phyloP scores from a whole-genome alignment of 2,329 filamentous ascomycete species.

The Claviceps sorghi region DNA sequence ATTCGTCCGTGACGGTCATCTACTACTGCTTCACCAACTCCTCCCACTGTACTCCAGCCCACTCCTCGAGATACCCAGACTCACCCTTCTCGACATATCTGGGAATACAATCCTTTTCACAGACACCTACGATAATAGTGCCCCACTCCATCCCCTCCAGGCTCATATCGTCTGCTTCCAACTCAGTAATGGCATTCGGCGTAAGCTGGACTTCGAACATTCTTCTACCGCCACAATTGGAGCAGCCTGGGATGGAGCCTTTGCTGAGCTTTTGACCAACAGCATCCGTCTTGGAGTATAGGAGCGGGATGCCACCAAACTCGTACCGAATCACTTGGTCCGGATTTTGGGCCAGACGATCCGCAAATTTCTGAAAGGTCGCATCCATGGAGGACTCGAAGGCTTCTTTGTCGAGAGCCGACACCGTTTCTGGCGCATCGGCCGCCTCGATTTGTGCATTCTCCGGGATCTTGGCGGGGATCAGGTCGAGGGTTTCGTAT shows the following conservation, averaged over 20 bases:
- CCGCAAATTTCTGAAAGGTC: conserved; percentile 67
- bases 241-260: conserved; percentile 55
- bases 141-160: conserved; percentile 96
- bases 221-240: conserved; percentile 57
- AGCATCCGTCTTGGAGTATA: conserved; percentile 66
- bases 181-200: conserved; percentile 75
- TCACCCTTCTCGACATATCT: conserved; percentile 42
- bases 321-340: conserved; percentile 74
- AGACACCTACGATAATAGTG: conserved; percentile 77
- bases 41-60: conserved; percentile 98
- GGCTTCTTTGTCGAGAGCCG: conserved; percentile 48
- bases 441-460: conserved; percentile 30
- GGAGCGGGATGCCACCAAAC: conserved; percentile 54
- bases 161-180: conserved; percentile 62
- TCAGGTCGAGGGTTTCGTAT: conserved; percentile 68
- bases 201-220: conserved; percentile 88
- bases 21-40: conserved; percentile 39
- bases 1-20: conserved; percentile 4
- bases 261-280: conserved; percentile 50
- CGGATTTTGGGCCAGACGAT: conserved; percentile 63
- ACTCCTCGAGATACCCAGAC: conserved; percentile 79
- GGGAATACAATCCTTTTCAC: conserved; percentile 61
- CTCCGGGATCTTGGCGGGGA: conserved; percentile 33
- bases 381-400: conserved; percentile 65
- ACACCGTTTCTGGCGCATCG: conserved; percentile 23